These are phyloP conservation scores for barley (Hordeum vulgare) DNA, from an alignment of 176 grass and related monocot species.

Conservation along the genomic window MorexV3_pseudomolecules_assembly NC_058519.1:636840577-636841076, in stretches of 20 bases:
- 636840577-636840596: neutral
- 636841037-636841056: neutral
- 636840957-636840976: neutral
- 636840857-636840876: neutral
- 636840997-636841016: constrained; percentile 3
- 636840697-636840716: neutral
- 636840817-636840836: neutral
- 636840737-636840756: neutral
- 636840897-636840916: neutral
- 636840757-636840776: neutral
- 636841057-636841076: constrained; percentile 2
- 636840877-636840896: neutral
- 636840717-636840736: neutral
- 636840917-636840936: neutral
- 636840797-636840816: neutral
- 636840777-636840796: neutral
- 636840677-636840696: neutral
- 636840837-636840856: neutral
- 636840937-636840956: neutral
- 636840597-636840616: neutral
- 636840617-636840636: neutral
- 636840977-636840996: neutral
- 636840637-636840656: neutral
- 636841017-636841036: neutral
- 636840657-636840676: neutral